These are phyloP conservation scores for Sclerotinia sclerotiorum DNA, from an alignment of 2,329 filamentous ascomycete genomes.

Conservation along the genomic window DNA sequence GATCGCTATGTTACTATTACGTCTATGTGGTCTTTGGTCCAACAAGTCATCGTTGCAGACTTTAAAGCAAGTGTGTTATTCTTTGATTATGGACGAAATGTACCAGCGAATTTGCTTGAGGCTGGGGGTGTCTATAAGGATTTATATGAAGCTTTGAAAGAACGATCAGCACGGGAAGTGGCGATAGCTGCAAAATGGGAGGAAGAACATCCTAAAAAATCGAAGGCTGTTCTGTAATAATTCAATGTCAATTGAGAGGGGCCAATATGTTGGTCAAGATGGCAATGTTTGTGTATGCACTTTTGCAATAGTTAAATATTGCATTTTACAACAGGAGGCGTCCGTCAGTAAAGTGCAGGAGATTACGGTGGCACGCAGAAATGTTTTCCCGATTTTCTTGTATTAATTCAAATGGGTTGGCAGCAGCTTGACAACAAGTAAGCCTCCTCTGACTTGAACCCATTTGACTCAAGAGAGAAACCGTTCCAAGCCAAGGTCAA, in stretches of 20 bases:
- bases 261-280: neutral
- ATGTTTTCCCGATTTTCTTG: neutral
- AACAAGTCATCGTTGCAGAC: constrained; percentile 14
- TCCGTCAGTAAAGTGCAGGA: neutral
- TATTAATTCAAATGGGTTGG: neutral
- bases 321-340: neutral
- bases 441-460: neutral
- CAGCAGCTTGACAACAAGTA: neutral
- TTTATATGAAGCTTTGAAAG: constrained; percentile 10
- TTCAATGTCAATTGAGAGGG: neutral
- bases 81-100: constrained; percentile 1
- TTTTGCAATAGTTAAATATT: neutral
- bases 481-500: too few relatives aligned
- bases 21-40: constrained; percentile 6
- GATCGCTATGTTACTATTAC: constrained; percentile 15
- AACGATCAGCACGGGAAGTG: constrained; percentile 1
- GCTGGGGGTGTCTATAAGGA: neutral
- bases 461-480: neutral
- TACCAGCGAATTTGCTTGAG: constrained; percentile 16
- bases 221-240: neutral
- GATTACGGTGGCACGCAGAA: neutral
- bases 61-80: constrained; percentile 3
- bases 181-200: constrained; percentile 8
- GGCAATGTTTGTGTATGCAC: neutral
- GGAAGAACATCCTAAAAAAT: constrained; percentile 1